Evolutionary conservation across 495 filamentous ascomycete genomes (phyloP), one percentile per base, ranked within the genome.

Genomic region (Mytilinidion resinicola): DNA sequence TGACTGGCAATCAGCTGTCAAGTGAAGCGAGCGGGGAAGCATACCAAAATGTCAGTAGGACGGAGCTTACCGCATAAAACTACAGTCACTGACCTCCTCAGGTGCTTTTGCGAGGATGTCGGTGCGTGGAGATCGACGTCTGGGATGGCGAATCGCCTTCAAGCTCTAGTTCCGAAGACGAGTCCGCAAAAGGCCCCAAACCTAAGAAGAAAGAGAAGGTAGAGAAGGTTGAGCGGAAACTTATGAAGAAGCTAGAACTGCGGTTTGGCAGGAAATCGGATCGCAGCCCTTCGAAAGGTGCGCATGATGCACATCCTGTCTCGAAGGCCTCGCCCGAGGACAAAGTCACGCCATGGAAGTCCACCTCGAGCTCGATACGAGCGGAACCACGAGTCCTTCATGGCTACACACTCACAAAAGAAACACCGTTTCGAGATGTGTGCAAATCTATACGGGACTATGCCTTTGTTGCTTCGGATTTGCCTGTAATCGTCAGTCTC

Each of bases 101-200:
- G 82, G 82, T 81, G 14, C 80, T 96, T 36, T 72, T 84, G 9
- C 80, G 84, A 20, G 90, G 92, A n/a, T 93, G 92, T 61, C 83
- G 92, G 15, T 96, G 90, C 58, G 88, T 96, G 51, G 92, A 96
- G 74, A 90, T 97, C 58, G 92, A 97, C 65, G 90, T 96, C 8
- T 96, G 91, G 89, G 88, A 97, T 68, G 92, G 91, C 11, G 82
- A 90, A 41, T 55, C 69, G 6, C 71, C 71, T 17, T 73, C 74
- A 15, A 76, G 72, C 66, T 71, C 71, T 53, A 58, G 72, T 48
- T 64, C 63, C 55, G 53, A 67, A 60, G 12, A 70, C 50, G 53
- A 72, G 53, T 39, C 66, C 21, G 57, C 35, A 4, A 58, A 62
- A 53, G 43, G 34, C 17, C 51, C 38, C 37, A 15, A 37, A 47